A percentile compares a stretch with the other conserved stretches of the same genome.
phyloP scores from a whole-genome alignment of 1,139 yeast genomes.

The Nematodospora anomalae region DNA sequence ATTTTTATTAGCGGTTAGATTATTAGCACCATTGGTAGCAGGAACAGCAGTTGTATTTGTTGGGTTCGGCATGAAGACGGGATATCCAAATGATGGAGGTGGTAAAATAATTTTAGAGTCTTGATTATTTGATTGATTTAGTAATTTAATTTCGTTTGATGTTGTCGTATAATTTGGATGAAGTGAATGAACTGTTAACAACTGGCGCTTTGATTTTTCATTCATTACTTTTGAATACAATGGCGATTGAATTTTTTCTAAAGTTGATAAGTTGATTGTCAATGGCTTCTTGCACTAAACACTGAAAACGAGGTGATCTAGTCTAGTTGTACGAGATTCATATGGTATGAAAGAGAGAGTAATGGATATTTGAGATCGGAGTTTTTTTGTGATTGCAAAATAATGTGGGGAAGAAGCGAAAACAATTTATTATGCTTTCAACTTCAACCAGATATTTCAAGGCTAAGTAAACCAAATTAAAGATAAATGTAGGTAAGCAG shows the following conservation, averaged over 20 bases:
- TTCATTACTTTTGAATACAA: slow-evolving; percentile 2
- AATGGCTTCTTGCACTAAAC: too few species aligned
- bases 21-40: background rate
- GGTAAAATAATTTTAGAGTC: background rate
- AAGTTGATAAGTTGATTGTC: too few species aligned
- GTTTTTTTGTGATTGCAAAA: background rate
- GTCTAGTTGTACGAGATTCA: too few species aligned
- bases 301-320: too few species aligned
- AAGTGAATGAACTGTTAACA: background rate
- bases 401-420: background rate
- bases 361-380: background rate
- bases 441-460: too few species aligned
- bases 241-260: too few species aligned
- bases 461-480: too few species aligned
- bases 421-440: too few species aligned
- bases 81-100: background rate
- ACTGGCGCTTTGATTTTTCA: slow-evolving; percentile 4
- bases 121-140: background rate
- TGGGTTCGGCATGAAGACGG: background rate
- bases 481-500: too few species aligned
- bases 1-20: background rate
- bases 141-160: background rate
- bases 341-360: background rate
- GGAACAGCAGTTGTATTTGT: background rate
- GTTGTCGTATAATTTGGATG: background rate